These are phyloP conservation scores for Colletotrichum sp. DNA, from an alignment of 2,329 filamentous ascomycete genomes.

Conservation along the genomic window DNA sequence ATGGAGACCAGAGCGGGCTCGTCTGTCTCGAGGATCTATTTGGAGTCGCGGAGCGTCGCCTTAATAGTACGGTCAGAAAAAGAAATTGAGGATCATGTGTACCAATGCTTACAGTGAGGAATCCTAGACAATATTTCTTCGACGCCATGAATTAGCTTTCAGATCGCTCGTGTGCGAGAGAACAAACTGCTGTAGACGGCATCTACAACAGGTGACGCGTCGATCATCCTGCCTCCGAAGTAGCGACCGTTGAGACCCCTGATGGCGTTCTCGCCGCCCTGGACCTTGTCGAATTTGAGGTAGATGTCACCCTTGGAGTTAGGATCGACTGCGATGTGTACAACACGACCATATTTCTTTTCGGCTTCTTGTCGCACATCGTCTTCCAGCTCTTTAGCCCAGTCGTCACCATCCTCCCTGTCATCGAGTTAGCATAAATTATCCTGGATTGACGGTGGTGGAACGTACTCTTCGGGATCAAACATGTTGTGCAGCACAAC, in stretches of 20 bases:
- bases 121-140: conserved; percentile 53
- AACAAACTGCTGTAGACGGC: conserved; percentile 60
- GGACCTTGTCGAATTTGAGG: conserved; percentile 95
- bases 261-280: conserved; percentile 96
- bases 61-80: neutral
- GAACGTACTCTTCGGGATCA: conserved; percentile 83
- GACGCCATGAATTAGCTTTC: conserved; percentile 61
- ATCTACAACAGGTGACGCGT: conserved; percentile 94
- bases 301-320: conserved; percentile 97
- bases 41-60: neutral
- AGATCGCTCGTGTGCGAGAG: conserved; percentile 83
- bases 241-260: conserved; percentile 96
- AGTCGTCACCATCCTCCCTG: conserved; percentile 84
- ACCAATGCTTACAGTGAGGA: neutral
- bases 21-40: neutral
- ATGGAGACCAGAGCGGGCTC: neutral
- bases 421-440: conserved; percentile 35
- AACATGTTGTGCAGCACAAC: conserved; percentile 97
- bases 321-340: conserved; percentile 94
- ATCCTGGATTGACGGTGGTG: neutral
- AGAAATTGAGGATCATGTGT: neutral
- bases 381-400: conserved; percentile 93
- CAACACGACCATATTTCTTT: conserved; percentile 93
- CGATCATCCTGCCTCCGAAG: conserved; percentile 92
- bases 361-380: conserved; percentile 94